These are phyloP conservation scores for Rosellinia necatrix DNA, from an alignment of 2,329 filamentous ascomycete species.

Conservation along the genomic window DNA sequence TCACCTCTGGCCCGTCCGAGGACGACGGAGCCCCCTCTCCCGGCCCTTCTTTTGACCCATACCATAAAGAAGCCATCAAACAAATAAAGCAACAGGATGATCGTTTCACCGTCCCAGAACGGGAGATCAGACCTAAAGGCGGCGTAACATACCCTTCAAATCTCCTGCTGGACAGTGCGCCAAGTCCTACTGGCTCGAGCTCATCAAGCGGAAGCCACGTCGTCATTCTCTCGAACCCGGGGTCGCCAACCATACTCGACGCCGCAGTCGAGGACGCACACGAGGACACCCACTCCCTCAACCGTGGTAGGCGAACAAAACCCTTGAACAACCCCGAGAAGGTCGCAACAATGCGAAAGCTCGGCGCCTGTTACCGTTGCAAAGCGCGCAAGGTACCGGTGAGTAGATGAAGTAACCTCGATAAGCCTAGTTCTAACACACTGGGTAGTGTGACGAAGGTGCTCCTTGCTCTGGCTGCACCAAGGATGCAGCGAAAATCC, in stretches of 20 bases:
- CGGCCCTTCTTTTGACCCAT: slow-evolving; percentile 34
- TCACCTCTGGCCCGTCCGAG: slow-evolving; percentile 41
- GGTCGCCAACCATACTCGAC: slow-evolving; percentile 28
- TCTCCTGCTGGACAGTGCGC: slow-evolving; percentile 36
- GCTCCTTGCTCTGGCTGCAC: slow-evolving; percentile 41
- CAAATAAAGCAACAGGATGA: slow-evolving; percentile 41
- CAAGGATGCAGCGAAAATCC: slow-evolving; percentile 31
- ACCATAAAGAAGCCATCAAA: slow-evolving; percentile 37
- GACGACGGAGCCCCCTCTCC: slow-evolving; percentile 41
- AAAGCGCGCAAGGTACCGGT: slow-evolving; percentile 54
- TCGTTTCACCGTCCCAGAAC: slow-evolving; percentile 38
- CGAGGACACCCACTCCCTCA: slow-evolving; percentile 29
- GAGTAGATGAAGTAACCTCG: slow-evolving; percentile 39
- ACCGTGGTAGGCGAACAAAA: slow-evolving; percentile 37
- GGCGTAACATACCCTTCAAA: slow-evolving; percentile 36
- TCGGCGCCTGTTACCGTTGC: slow-evolving; percentile 54
- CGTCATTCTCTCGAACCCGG: slow-evolving; percentile 33
- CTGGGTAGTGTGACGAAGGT: slow-evolving; percentile 44
- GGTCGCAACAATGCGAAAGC: slow-evolving; percentile 55
- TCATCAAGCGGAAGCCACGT: slow-evolving; percentile 28
- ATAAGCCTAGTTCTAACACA: slow-evolving; percentile 23
- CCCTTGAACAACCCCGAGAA: slow-evolving; percentile 44
- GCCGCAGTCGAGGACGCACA: slow-evolving; percentile 28
- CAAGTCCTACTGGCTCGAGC: slow-evolving; percentile 29
- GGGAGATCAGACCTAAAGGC: slow-evolving; percentile 40